Base-by-base conservation (phyloP, 305 asterid genomes). In the Ajuga reptans region DNA sequence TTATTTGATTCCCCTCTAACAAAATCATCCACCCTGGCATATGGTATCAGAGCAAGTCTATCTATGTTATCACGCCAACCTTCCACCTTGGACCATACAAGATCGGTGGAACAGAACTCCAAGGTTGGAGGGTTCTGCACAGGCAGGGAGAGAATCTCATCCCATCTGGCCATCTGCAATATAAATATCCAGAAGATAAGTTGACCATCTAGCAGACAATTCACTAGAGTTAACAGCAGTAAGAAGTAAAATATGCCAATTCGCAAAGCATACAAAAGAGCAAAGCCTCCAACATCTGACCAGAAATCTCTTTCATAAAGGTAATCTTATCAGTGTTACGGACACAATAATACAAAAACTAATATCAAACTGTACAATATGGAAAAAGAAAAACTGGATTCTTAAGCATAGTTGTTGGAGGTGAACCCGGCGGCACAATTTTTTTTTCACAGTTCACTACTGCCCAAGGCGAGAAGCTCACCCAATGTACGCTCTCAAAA, bases 141-240 rank as follows among this genome's bases (percentile, higher is more conserved):
- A 4, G 98, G 98, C 64, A 92, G 88, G 45, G 97, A 88, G 42
- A 92, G 81, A 80, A 90, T 92, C 78, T 82, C 86, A 83, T 92
- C 98, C 98, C 97, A 92, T 68, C 97, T 83, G 79, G 98, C 96
- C 98, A 92, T 92, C 97, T 89, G 83, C 68, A 77, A 75, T 18
- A 51, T 60, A 51, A 74, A n/a, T 9, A 60, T 49, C 27, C 43
- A 18, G 58, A 53, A 0, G 8, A 53, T 49, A 37, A 47, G 12
- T 39, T 31, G 54, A 61, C 43, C 39, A 52, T 21, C 31, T 49
- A 70, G 17, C 43, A 34, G 6, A 59, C 46, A 4, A 16, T 18
- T 34, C 11, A 51, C 56, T 4, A 57, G 39, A 62, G 27, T 51
- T 10, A 36, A 56, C 50, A 34, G 18, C 50, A 34, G 18, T 39